Evolutionary conservation across 108 stramenopile genomes (phyloP), one percentile per base, ranked within the genome.

Genomic region (Hondaea fermentalgiana): DNA sequence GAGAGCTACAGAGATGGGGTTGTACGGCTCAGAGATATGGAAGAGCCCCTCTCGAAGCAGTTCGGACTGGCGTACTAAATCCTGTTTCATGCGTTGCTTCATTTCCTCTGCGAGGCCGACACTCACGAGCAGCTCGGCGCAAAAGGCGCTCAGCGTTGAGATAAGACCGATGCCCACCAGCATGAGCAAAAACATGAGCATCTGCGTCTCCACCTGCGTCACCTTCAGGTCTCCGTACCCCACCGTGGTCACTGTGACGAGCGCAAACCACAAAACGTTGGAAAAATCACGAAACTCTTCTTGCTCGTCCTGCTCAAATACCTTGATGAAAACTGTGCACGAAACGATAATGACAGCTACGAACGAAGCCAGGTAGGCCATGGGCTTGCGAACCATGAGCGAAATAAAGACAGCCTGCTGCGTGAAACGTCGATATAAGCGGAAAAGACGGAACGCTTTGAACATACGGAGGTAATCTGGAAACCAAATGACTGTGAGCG

Each of bases 321-420:
- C 28, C 28, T 83, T 83, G 51, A 83, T 83, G 76, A 47, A 83
- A 8, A 83, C 23, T 6, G 76, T 53, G 51, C 49, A 83, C 23
- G 25, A 45, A 23, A 83, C 6, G 51, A 83, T 83, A 23, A 83
- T 83, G n/a, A 35, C 49, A 8, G 23, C 45, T 45, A 83, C 76
- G 28, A 83, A 83, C 6, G 76, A 83, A 3, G 76, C 76, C n/a
- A 83, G 51, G 51, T 83, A 83, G 25, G 51, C 45, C 76, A 83
- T 83, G 16, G 76, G 76, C 51, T 83, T 83, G 51, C 76, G 76
- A 12, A 83, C 76, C 76, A 83, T 83, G 23, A 83, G n/a, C n/a
- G 76, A 83, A 23, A 83, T 53, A 35, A 83, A 83, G 28, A 83
- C 49, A 12, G 76, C 76, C 51, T 83, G 76, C 51, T 83, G 76